Evolutionary conservation across 768 basidiomycete genomes (phyloP), one percentile per base, ranked within the genome.

Genomic region (Trametopsis cervina): DNA sequence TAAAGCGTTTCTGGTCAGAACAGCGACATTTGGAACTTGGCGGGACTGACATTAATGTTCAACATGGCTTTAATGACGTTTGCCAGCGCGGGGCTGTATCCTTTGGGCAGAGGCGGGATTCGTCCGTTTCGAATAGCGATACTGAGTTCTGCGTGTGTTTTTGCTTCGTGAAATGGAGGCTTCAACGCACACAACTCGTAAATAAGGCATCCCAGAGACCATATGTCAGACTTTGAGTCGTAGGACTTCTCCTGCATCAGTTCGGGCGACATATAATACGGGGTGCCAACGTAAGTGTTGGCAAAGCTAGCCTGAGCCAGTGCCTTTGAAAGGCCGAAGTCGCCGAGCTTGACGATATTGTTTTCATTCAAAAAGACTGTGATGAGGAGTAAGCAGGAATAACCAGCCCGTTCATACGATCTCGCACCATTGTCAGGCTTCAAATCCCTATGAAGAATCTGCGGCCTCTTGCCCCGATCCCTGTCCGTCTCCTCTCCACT

Each of bases 211-310:
- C 96, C 96, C 23, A 98, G 75, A 3, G 91, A 94, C 96, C 96
- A 99, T 41, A 99, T 97, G 60, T 99, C 96, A 0, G 89, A 92
- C 69, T 98, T 99, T 5, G 90, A 86, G 68, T 97, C 96, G 66
- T 99, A 99, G 2, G 90, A 81, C 63, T 90, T 93, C 63, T 98
- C 95, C 69, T 89, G 90, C 80, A 97, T 91, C 26, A 98, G 76
- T 65, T 99, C 95, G 0, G 96, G 96, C 1, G 93, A 96, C 96
- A 99, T 98, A 70, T 99, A 98, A 63, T 98, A 94, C 2, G 96
- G 96, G 2, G 96, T 99, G 93, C 96, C 95, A 54, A 98, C 96
- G 50, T 97, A 99, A 26, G 96, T 99, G 55, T 83, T 91, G 17
- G 96, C 93, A 57, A 99, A 95, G 55, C 79, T 84, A 1, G 90